Evolutionary conservation across 116 monocot genomes (phyloP), one percentile per base, ranked within the genome.

Genomic region (Iris pallida): DNA sequence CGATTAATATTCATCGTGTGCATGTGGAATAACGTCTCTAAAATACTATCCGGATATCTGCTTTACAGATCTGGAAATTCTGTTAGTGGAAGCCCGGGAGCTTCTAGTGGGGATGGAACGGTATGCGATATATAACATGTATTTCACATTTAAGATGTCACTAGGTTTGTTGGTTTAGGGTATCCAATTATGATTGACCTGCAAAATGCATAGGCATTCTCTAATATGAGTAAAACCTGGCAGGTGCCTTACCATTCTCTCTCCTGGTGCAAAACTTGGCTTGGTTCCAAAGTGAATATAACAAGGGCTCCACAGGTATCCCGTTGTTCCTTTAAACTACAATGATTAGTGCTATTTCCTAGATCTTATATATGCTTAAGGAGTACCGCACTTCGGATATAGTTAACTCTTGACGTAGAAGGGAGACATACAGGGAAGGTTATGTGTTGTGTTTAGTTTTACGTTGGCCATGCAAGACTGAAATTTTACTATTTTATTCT

Each of bases 211-310:
- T 54, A 12, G 9, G 40, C 45, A 74, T 67, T 20, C 1, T 19
- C 55, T 71, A 45, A 74, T 78, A 42, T 44, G 7, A 55, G n/a
- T 63, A 16, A 76, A 44, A 4, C 30, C 43, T 64, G 17, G 18
- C 80, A 98, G 97, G 97, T 98, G 47, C 64, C 97, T 5, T 98
- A 93, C 64, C 70, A 92, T 76, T 98, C 97, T 44, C 90, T 98
- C 15, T 93, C 97, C 46, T 98, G 93, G 97, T 98, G 97, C 83
- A 98, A 93, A 68, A 90, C 89, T n/a, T 98, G 97, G 97, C 85
- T 98, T 61, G 97, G 97, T 1, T 55, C 86, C 47, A 92, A 90
- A 87, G 90, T 97, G 48, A 97, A 97, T 75, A 92, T 97, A 69
- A 97, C 96, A 18, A 89, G 92, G 66, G 89, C 96, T 67, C 96